Evolutionary conservation across 2,329 filamentous ascomycete genomes (phyloP), one percentile per base, ranked within the genome.

Genomic region (Neofusicoccum cordaticola): DNA sequence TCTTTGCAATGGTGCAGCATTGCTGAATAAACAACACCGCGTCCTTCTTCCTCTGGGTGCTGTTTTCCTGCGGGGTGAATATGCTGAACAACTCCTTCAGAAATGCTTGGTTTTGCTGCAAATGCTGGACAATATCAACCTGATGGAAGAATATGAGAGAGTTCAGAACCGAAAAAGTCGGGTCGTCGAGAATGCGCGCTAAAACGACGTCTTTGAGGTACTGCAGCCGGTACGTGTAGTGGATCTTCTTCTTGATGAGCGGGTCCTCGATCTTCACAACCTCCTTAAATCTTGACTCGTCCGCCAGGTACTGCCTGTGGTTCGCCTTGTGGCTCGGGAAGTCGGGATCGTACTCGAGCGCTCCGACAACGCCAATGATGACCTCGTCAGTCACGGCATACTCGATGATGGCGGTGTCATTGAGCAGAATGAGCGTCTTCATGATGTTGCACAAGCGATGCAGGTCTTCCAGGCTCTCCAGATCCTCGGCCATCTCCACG

Each of bases 121-220:
- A 84, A 78, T 98, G 92, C 73, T 94, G 91, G 57, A 99, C 90
- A 73, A 99, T 97, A 73, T 98, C 95, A 71, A 98, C 93, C 80
- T 99, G 95, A 80, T 98, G 95, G 84, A 96, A 99, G 81, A 97
- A 99, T 70, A 99, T 99, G 71, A 98, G 85, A 58, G 93, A 97
- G 79, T 98, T 99, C 68, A 99, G 88, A 31, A 98, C 93, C 27
- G 92, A 96, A 77, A 98, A 99, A 19, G 95, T 99, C 57, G 94
- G 94, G 76, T 99, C 95, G 78, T 99, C 95, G 67, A 99, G 84
- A 68, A 99, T 98, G 67, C 95, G 88, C 35, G 95, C 95, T 48
- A 99, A 85, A 0, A 98, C 94, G n/a, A 99, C 95, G 72, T 99
- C 95, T 77, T 98, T 99, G 63, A 99, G 84, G 75, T 99, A 99